Base-by-base conservation (phyloP, 164 flowering plant species). In the Santalum album region DNA sequence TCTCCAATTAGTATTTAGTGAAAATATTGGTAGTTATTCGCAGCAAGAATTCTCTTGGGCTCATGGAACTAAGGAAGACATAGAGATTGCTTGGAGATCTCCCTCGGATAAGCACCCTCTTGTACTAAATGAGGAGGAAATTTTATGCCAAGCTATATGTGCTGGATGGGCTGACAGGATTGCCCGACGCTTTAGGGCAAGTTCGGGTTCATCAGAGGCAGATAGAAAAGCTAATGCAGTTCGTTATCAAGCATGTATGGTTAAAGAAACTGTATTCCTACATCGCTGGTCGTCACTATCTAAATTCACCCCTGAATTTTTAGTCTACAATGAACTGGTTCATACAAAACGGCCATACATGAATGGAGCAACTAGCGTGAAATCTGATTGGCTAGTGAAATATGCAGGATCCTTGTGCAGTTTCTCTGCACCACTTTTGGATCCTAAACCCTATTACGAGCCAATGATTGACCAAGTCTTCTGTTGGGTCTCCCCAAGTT, bases 111-210 rank as follows among this genome's bases (percentile, higher is more conserved):
- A 82, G 58, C 60, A 71, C 48, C 86, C 84, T 22, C 74, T 92
- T 21, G 42, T 48, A 38, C 57, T 69, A 46, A 63, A 67, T 53
- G 98, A 89, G 72, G 96, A 92, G 66, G 83, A 85, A 57, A 44
- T 90, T 42, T 57, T 92, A 59, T 72, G 87, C 45, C 82, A 79
- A 73, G 88, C 95, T 55, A 79, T 90, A 10, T 94, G 95, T 73
- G 92, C 95, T 53, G 97, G 99, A n/a, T 92, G 97, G 99, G 92
- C 83, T 14, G 95, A 90, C 65, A 78, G 95, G 70, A 82, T 92
- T 65, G 96, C 95, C 25, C 86, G 74, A 56, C 86, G 86, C 25
- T 56, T 68, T 45, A 74, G 78, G 58, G 65, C 56, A 45, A 62
- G 44, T 53, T 66, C 75, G 15, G 35, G 54, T 22, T 64, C 62